phyloP scores from a whole-genome alignment of 1,139 yeast species.

The Yamadazyma pseudoaaseri region DNA sequence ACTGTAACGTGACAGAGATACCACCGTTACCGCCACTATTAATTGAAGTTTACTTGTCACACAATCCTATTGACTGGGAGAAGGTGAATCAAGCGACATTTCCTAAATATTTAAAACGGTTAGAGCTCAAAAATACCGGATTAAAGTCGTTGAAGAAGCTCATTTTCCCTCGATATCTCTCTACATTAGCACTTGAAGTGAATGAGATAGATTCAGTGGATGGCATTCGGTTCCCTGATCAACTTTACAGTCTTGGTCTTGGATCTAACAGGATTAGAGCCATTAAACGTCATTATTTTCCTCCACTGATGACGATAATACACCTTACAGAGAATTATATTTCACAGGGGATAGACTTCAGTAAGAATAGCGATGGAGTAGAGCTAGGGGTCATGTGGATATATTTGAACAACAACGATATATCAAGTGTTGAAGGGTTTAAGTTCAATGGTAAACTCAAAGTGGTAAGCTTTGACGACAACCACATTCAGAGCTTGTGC shows the following conservation, averaged over 20 bases:
- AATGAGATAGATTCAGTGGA: conserved; percentile 21
- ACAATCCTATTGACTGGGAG: conserved; percentile 26
- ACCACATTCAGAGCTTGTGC: conserved; percentile 17
- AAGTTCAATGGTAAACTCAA: conserved; percentile 17
- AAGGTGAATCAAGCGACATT: conserved; percentile 7
- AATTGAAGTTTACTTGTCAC: conserved; percentile 17
- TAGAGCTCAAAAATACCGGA: conserved; percentile 21
- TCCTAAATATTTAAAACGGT: conserved; percentile 15
- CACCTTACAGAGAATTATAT: conserved; percentile 24
- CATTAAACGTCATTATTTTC: conserved; percentile 16
- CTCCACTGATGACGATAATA: conserved; percentile 16
- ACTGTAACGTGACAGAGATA: not conserved
- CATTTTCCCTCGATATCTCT: conserved; percentile 19
- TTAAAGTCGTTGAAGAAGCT: conserved; percentile 16
- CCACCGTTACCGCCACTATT: conserved; percentile 7
- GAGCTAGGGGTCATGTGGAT: conserved; percentile 16
- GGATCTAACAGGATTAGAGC: conserved; percentile 20
- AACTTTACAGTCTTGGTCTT: conserved; percentile 19
- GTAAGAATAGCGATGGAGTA: conserved; percentile 16
- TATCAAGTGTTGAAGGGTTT: conserved; percentile 15
- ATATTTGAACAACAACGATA: conserved; percentile 20
- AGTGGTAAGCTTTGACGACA: conserved; percentile 23
- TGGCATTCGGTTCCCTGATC: conserved; percentile 19
- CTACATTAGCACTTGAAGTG: conserved; percentile 21
- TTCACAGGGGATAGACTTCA: conserved; percentile 16